These are phyloP conservation scores for Leccinum subrobustum DNA, from an alignment of 1,284 basidiomycete genomes.

Conservation along the genomic window DNA sequence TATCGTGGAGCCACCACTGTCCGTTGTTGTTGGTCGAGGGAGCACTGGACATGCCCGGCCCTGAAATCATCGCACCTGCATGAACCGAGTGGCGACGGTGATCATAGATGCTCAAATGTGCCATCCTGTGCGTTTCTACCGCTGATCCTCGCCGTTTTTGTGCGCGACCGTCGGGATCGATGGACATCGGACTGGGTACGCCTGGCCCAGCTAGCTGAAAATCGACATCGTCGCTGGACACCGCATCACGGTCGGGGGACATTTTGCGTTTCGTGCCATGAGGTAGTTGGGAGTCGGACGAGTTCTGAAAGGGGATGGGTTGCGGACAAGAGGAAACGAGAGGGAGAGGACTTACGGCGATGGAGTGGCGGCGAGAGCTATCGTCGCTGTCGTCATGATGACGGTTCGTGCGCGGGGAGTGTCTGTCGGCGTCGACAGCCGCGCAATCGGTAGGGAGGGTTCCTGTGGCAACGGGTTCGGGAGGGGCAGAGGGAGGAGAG, in stretches of 20 bases:
- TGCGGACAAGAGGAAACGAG: background rate
- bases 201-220: conserved; percentile 69
- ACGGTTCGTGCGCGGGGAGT: conserved; percentile 29
- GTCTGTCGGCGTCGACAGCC: conserved; percentile 39
- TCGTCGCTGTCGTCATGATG: conserved; percentile 56
- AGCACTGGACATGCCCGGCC: conserved; percentile 27
- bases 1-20: conserved; percentile 60
- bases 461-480: conserved; percentile 22
- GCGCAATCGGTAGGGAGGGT: conserved; percentile 41
- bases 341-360: conserved; percentile 44
- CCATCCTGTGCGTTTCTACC: conserved; percentile 70
- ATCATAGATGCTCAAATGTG: conserved; percentile 70
- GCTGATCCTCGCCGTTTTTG: conserved; percentile 78
- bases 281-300: conserved; percentile 40
- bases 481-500: background rate
- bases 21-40: conserved; percentile 16
- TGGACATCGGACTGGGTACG: conserved; percentile 51
- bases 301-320: conserved; percentile 23
- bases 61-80: conserved; percentile 44
- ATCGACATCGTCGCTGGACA: conserved; percentile 60
- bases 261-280: conserved; percentile 80
- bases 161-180: conserved; percentile 64
- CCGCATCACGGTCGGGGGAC: conserved; percentile 59
- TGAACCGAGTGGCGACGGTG: conserved; percentile 71
- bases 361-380: conserved; percentile 64